Evolutionary conservation across 225 moss, liverwort and hornwort species (phyloP), one percentile per base, ranked within the genome.

Genomic region (Sphagnum contortum): DNA sequence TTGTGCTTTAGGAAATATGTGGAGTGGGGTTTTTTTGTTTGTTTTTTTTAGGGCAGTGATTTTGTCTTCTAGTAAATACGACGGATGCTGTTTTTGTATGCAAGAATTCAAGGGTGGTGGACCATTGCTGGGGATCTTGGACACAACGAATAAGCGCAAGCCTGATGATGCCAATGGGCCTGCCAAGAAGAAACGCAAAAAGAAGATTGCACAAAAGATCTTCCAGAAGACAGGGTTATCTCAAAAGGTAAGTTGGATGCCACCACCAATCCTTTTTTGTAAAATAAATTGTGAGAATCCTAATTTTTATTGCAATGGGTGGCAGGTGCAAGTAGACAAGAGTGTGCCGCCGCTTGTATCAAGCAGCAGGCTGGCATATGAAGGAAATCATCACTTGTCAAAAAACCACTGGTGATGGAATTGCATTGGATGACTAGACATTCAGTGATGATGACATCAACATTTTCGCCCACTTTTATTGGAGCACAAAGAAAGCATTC

Each of bases 381-480:
- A 52, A 52, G 51, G 9, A 52, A 52, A 9, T 52, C 5, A 52
- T 52, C n/a, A n/a, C n/a, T n/a, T n/a, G n/a, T n/a, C n/a, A n/a
- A n/a, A n/a, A 5, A 9, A 52, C 9, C 9, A 52, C 6, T 5
- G 6, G 6, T 52, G 71, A 67, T 53, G 76, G 68, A 45, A 70
- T 62, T 55, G 75, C 65, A 52, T 44, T 65, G 45, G 58, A 74
- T 29, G 63, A 68, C 7, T 60, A 29, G 0, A 29, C 29, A 29
- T 29, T 29, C 29, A 29, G 67, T 4, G 70, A 80, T 50, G 78
- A 55, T 4, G 44, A 44, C 52, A 66, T 66, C 14, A 83, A 72
- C 67, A 9, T 90, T 2, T 92, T 92, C 55, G 68, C 74, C 50
- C 87, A 88, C 3, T 77, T 78, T 8, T 90, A 73, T 67, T 90